These are phyloP conservation scores for Fusarium tupiense DNA, from an alignment of 2,329 filamentous ascomycete species.

Conservation along the genomic window DNA sequence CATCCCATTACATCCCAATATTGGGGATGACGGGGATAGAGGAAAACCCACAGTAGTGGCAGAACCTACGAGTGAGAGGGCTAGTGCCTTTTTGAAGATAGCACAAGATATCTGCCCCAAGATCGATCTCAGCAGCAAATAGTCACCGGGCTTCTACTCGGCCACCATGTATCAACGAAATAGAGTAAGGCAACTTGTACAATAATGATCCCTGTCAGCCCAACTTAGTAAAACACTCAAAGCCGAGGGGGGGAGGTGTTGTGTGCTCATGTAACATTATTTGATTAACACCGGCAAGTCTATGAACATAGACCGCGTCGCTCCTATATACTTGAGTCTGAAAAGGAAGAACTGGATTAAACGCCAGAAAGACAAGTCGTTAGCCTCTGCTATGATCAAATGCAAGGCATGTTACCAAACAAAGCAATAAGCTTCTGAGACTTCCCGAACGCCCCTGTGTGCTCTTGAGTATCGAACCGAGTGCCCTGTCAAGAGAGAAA, in stretches of 20 bases:
- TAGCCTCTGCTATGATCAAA: conserved; percentile 54
- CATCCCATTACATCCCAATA: conserved; percentile 85
- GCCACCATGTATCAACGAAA: neutral
- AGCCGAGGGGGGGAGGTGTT: neutral
- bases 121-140: conserved; percentile 48
- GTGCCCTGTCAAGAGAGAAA: conserved; percentile 42
- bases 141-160: neutral
- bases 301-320: conserved; percentile 13
- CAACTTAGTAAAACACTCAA: conserved; percentile 32
- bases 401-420: conserved; percentile 50
- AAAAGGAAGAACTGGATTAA: conserved; percentile 34
- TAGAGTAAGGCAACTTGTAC: neutral
- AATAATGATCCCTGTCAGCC: conserved; percentile 22
- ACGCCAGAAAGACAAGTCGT: conserved; percentile 47
- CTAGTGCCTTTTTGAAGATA: conserved; percentile 76
- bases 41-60: conserved; percentile 92
- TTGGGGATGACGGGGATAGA: conserved; percentile 86
- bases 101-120: conserved; percentile 64
- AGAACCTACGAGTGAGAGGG: conserved; percentile 79
- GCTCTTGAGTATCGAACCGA: conserved; percentile 27
- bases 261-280: conserved; percentile 25
- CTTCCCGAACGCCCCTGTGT: conserved; percentile 41
- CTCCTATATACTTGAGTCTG: conserved; percentile 38
- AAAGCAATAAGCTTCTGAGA: conserved; percentile 43
- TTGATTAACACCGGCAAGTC: conserved; percentile 35